Conservation (phyloP, 2,329 filamentous ascomycete species). For the Nothopassalora personata region DNA sequence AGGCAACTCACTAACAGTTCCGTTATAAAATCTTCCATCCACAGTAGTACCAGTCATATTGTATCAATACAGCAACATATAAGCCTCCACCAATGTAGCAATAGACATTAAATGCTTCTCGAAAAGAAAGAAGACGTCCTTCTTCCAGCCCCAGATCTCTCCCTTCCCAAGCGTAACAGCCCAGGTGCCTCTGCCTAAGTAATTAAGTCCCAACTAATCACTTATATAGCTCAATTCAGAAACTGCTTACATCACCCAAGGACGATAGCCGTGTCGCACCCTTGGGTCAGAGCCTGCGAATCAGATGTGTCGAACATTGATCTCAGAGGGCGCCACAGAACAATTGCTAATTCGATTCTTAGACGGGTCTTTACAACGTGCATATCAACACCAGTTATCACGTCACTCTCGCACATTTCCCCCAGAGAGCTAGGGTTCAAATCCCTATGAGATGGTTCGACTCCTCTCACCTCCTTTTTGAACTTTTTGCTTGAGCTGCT, state of each 20-base stretch:
- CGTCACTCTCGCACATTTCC: neutral
- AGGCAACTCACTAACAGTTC: no score
- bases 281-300: neutral
- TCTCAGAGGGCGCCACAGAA: neutral
- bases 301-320: neutral
- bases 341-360: neutral
- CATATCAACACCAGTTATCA: neutral
- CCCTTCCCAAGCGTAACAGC: no score
- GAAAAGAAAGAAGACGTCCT: no score
- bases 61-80: no score
- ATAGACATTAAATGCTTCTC: no score
- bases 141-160: neutral
- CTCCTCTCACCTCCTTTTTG: neutral
- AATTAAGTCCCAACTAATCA: neutral
- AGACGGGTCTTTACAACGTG: neutral
- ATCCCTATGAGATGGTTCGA: neutral
- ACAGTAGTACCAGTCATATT: no score
- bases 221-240: neutral
- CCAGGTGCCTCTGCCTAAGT: no score
- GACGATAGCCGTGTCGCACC: neutral
- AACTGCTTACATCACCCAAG: neutral
- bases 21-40: no score
- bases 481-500: neutral
- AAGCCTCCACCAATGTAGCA: no score
- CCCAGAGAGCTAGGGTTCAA: neutral